phyloP scores from a whole-genome alignment of 441 rosid species.

The Croton laevigatus region DNA sequence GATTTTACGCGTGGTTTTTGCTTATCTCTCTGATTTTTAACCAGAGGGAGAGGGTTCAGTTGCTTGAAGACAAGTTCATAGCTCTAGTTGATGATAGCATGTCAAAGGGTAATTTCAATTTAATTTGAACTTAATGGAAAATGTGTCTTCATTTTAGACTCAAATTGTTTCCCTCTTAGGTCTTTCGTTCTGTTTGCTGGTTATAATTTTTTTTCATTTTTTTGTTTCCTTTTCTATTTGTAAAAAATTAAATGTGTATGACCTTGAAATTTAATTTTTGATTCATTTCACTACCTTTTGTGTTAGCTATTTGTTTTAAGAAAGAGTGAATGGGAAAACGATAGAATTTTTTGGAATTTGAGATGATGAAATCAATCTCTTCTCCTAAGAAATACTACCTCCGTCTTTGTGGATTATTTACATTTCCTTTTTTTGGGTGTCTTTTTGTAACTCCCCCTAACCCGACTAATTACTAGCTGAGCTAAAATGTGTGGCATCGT shows the following conservation, averaged over 20 bases:
- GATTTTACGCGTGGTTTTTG: conserved; percentile 82
- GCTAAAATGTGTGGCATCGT: no score
- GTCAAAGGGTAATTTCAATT: conserved; percentile 47
- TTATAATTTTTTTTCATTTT: background rate
- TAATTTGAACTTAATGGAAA: background rate
- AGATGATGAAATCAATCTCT: background rate
- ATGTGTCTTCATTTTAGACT: background rate
- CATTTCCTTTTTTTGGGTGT: no score
- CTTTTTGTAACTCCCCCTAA: no score
- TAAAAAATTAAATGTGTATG: background rate
- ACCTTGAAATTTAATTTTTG: background rate
- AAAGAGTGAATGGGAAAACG: background rate
- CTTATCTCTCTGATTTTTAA: conserved; percentile 70
- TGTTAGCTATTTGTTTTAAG: conserved; percentile 1
- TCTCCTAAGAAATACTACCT: background rate
- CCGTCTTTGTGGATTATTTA: no score
- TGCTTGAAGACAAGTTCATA: conserved; percentile 53
- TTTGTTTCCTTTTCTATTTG: background rate
- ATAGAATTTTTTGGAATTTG: conserved; percentile 12
- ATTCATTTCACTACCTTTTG: background rate
- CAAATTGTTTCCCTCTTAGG: background rate
- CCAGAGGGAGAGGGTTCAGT: conserved; percentile 56
- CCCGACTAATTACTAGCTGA: no score
- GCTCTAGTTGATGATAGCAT: conserved; percentile 66
- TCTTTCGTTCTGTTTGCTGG: background rate